These are phyloP conservation scores for Verbascum thapsus DNA, from an alignment of 257 asterid genomes.

Conservation along the genomic window DNA sequence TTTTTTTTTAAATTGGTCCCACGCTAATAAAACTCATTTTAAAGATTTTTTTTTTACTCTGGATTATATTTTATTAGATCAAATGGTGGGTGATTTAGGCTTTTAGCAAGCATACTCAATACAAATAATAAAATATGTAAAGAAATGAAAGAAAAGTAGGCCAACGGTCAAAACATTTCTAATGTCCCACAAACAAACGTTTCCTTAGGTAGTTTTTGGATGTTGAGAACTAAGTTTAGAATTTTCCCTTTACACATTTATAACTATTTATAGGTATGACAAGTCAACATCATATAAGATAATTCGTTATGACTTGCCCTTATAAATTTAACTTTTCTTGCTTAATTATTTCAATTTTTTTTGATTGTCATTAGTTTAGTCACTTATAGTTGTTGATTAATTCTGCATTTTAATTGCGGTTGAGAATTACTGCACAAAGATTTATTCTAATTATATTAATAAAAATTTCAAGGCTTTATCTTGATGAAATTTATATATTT, in stretches of 20 bases:
- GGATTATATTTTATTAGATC: too few relatives aligned
- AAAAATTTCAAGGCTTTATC: too few relatives aligned
- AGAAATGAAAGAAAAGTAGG: slow-evolving; percentile 12
- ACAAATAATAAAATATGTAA: background rate
- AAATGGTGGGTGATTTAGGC: slow-evolving; percentile 20
- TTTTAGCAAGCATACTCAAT: too few relatives aligned
- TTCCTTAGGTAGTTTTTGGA: slow-evolving; percentile 18
- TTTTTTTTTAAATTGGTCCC: too few relatives aligned
- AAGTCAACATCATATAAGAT: slow-evolving; percentile 6
- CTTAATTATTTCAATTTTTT: too few relatives aligned
- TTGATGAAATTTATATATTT: too few relatives aligned
- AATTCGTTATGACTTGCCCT: background rate
- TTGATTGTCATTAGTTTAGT: background rate
- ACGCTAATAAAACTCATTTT: too few relatives aligned
- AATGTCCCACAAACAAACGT: background rate
- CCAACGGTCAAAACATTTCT: slow-evolving; percentile 21
- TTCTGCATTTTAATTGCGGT: background rate
- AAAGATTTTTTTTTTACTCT: too few relatives aligned
- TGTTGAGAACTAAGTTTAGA: slow-evolving; percentile 16
- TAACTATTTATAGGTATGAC: background rate
- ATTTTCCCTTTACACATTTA: slow-evolving; percentile 15
- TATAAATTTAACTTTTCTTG: background rate
- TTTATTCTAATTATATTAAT: too few relatives aligned
- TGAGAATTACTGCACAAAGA: background rate
- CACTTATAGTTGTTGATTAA: background rate